phyloP scores from a whole-genome alignment of 306 rosid species.

The Medicago truncatula region DNA sequence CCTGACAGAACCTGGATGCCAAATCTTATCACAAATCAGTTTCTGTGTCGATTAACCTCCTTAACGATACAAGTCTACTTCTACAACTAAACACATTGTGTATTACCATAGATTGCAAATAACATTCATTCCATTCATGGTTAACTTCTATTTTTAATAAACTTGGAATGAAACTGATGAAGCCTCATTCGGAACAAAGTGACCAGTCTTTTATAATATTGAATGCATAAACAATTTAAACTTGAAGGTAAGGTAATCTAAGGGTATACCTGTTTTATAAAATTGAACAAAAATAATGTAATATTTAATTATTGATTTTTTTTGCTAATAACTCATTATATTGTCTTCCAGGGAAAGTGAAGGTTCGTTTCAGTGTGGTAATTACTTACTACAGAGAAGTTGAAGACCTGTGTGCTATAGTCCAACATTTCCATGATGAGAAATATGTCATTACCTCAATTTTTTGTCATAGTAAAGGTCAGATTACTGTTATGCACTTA shows the following conservation, averaged over 20 bases:
- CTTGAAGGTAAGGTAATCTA: background rate
- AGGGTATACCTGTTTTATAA: background rate
- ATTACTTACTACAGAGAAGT: slow-evolving; percentile 82
- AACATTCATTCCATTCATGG: slow-evolving; percentile 14
- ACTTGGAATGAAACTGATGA: slow-evolving; percentile 15
- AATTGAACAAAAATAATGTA: slow-evolving; percentile 23
- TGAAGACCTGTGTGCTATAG: slow-evolving; percentile 73
- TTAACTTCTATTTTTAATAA: slow-evolving; percentile 20
- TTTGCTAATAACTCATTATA: slow-evolving; percentile 6
- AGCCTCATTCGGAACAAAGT: slow-evolving; percentile 2
- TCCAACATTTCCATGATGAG: slow-evolving; percentile 63
- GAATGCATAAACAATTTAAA: no score
- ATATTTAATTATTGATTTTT: slow-evolving; percentile 16
- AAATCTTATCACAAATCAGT: background rate
- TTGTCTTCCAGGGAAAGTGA: slow-evolving; percentile 78
- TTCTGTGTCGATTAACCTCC: slow-evolving; percentile 12
- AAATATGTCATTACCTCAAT: slow-evolving; percentile 59
- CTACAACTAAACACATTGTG: background rate
- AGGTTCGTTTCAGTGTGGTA: slow-evolving; percentile 81
- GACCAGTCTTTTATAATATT: no score
- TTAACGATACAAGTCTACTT: background rate
- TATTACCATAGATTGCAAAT: slow-evolving; percentile 13
- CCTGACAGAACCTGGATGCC: background rate
- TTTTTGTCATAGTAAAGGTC: slow-evolving; percentile 94
- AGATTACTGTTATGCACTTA: slow-evolving; percentile 24